Evolutionary conservation across 768 basidiomycete genomes (phyloP).

Genomic region (Termitomyces bulborhizus): DNA sequence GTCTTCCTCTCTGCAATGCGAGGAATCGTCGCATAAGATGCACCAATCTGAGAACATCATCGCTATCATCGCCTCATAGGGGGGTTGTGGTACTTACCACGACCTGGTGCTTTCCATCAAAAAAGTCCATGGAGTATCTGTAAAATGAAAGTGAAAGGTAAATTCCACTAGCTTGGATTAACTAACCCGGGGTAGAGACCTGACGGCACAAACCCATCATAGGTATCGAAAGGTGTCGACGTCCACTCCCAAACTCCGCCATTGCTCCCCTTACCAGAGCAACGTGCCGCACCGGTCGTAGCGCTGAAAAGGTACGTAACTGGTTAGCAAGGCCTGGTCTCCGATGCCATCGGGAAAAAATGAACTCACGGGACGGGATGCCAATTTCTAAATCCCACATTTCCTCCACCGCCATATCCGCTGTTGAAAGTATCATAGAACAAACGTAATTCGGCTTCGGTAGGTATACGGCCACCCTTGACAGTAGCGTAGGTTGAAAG

Average conservation of each 20-base stretch:
- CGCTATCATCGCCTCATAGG: background rate
- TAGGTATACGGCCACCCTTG: conserved; percentile 92
- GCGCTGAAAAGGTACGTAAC: conserved; percentile 34
- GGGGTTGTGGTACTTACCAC: conserved; percentile 55
- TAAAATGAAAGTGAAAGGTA: background rate
- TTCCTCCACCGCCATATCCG: conserved; percentile 73
- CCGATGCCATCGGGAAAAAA: background rate
- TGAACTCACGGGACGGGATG: conserved; percentile 80
- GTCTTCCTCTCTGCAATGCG: conserved; percentile 70
- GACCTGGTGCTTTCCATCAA: conserved; percentile 79
- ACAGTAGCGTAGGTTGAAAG: conserved; percentile 75
- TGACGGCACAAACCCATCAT: conserved; percentile 74
- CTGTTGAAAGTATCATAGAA: conserved; percentile 72
- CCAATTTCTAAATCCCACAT: conserved; percentile 89
- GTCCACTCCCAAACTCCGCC: conserved; percentile 99
- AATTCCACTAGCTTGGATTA: background rate
- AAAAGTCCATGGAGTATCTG: conserved; percentile 85
- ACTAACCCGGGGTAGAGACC: conserved; percentile 80
- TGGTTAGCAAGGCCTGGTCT: background rate
- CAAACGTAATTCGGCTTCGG: conserved; percentile 77
- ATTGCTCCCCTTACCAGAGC: conserved; percentile 65
- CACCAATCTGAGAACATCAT: conserved; percentile 60
- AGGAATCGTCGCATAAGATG: conserved; percentile 83
- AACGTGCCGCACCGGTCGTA: conserved; percentile 52
- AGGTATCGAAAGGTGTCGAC: conserved; percentile 62